Percentiles rank a stretch among this genome's conserved stretches.
Evolutionary conservation across 306 rosid species (phyloP).

Genomic region (Notholithocarpus densiflorus): DNA sequence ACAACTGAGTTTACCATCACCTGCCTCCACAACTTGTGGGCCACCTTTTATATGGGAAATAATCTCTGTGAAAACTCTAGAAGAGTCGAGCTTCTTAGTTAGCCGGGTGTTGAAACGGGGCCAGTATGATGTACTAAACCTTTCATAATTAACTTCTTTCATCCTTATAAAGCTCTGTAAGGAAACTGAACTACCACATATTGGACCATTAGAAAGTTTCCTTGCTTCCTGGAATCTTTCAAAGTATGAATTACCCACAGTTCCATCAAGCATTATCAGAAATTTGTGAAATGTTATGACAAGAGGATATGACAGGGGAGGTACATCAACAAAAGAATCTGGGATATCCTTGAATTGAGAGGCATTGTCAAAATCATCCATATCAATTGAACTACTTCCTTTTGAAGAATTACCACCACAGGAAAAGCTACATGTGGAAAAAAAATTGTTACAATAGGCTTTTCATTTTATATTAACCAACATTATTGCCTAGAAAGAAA

Average conservation of each 20-base stretch:
- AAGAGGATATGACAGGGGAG: slow-evolving; percentile 54
- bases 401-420: slow-evolving; percentile 26
- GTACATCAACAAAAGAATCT: slow-evolving; percentile 53
- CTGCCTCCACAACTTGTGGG: slow-evolving; percentile 24
- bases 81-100: slow-evolving; percentile 59
- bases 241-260: slow-evolving; percentile 63
- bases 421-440: slow-evolving; percentile 34
- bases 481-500: too few species aligned
- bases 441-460: neutral
- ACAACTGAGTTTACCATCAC: slow-evolving; percentile 44
- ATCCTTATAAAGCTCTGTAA: slow-evolving; percentile 48
- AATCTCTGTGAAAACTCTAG: slow-evolving; percentile 64
- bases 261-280: slow-evolving; percentile 82
- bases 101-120: slow-evolving; percentile 52
- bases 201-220: slow-evolving; percentile 14
- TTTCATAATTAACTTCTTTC: slow-evolving; percentile 67
- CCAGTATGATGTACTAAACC: slow-evolving; percentile 64
- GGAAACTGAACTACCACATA: slow-evolving; percentile 40
- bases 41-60: slow-evolving; percentile 77
- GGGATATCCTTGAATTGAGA: slow-evolving; percentile 48
- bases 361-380: slow-evolving; percentile 47
- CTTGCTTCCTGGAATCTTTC: slow-evolving; percentile 44
- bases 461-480: neutral
- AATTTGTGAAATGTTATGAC: slow-evolving; percentile 75
- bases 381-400: slow-evolving; percentile 16